Evolutionary conservation across 1,139 yeast genomes (phyloP), one percentile per base, ranked within the genome.

Genomic region (Lodderomyces oxycetoniae): DNA sequence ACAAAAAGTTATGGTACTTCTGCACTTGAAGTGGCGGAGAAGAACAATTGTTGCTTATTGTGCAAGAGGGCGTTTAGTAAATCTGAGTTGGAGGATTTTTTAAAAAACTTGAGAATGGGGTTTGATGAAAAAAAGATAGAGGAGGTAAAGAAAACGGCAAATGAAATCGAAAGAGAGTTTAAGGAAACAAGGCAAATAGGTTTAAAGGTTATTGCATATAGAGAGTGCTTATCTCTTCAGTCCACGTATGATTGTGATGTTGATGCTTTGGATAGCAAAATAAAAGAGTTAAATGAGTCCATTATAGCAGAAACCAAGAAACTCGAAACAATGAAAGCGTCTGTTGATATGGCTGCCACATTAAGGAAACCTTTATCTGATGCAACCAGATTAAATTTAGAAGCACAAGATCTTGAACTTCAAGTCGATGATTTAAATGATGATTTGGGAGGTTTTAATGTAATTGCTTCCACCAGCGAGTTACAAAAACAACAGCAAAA

Each of bases 31-130:
- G 58, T 77, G 34, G 88, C 91, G 0, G 61, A 75, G 30, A 53
- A 52, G 5, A 68, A 68, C 11, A 67, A 77, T 25, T 65, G 71
- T 36, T 85, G 95, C 51, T 62, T 79, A 28, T 57, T 85, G 33
- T 85, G 95, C 51, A 71, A 74, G 26, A 60, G 93, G 34, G 59
- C 66, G 15, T 83, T 84, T 55, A 73, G 71, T 25, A 61, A 61
- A 2, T 53, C 61, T 0, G 67, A 64, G 6, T 49, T 65, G 17
- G 37, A 50, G 1, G 43, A 42, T 3, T 69, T 69, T 34, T 52
- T 55, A 30, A 48, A 39, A 40, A 74, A 50, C 35, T 67, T 48
- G 38, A 55, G 43, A 55, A 59, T 45, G 0, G 67, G 68, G 27
- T 59, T 74, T 3, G 52, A 62, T 8, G 63, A 62, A 8, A 55